A percentile compares a stretch with the other conserved stretches of the same genome.
Conservation (phyloP, 495 filamentous ascomycete species). For the Lasiosphaeris hirsuta region DNA sequence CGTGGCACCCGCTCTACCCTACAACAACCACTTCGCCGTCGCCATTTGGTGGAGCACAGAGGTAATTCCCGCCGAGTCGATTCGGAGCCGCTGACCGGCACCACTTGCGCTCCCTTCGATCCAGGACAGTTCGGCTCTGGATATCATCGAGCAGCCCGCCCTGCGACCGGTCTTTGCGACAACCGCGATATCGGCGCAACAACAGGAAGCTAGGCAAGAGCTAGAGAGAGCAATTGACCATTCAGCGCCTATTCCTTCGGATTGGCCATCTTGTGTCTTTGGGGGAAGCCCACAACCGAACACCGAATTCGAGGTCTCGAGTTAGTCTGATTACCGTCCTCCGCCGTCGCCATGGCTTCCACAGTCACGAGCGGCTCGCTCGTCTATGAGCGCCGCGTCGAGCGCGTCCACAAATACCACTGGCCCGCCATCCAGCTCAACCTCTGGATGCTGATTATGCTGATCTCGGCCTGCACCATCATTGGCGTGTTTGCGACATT, state of each 20-base stretch:
- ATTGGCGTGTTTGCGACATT: constrained; percentile 87
- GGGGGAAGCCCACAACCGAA: background rate
- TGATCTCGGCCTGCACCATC: constrained; percentile 71
- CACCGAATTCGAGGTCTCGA: too few species aligned
- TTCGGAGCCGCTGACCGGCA: too few species aligned
- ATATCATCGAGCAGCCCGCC: too few species aligned
- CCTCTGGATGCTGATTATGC: constrained; percentile 86
- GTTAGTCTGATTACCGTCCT: background rate
- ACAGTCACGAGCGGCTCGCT: constrained; percentile 37
- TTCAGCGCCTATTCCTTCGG: too few species aligned
- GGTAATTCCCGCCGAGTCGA: background rate
- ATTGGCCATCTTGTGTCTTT: too few species aligned
- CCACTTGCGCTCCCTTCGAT: too few species aligned
- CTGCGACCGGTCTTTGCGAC: too few species aligned
- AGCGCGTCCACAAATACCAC: constrained; percentile 68
- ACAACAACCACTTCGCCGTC: constrained; percentile 1
- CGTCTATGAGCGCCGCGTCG: constrained; percentile 40
- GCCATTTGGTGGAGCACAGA: background rate
- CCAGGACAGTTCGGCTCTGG: too few species aligned
- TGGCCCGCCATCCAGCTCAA: constrained; percentile 95
- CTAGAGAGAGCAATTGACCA: too few species aligned
- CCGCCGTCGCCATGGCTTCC: constrained; percentile 38
- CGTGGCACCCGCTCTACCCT: constrained; percentile 14
- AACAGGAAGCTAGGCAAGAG: too few species aligned
- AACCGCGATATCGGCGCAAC: too few species aligned